Percentiles rank a stretch among this genome's conserved stretches.
Evolutionary conservation across 192 early-diverging fungal genomes (phyloP).

Genomic region (Backusella mclennaniae): DNA sequence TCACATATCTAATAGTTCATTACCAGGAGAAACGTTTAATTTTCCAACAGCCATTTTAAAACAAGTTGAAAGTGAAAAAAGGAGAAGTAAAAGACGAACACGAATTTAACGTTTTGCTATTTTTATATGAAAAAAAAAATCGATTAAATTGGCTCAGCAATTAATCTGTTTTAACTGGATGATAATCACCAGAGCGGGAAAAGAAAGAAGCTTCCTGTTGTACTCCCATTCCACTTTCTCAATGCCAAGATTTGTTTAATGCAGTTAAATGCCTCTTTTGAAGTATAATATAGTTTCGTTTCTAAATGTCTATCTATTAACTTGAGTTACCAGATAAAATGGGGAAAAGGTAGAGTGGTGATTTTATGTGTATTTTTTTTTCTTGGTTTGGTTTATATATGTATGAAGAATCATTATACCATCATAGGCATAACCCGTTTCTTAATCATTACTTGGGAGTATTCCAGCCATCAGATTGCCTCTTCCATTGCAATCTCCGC

Average conservation of each 20-base stretch:
- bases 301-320: no score
- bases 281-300: not conserved
- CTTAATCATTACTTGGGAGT: not conserved
- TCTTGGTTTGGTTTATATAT: not conserved
- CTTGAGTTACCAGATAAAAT: not conserved
- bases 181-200: slow-evolving; percentile 1
- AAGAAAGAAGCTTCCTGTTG: slow-evolving; percentile 8
- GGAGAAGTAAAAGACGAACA: not conserved
- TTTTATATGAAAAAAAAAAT: not conserved
- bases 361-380: not conserved
- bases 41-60: slow-evolving; percentile 18
- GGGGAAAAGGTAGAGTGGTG: not conserved
- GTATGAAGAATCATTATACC: not conserved
- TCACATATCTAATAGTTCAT: not conserved
- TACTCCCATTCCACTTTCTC: not conserved
- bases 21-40: slow-evolving; percentile 18
- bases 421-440: not conserved
- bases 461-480: not conserved
- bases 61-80: not conserved
- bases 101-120: not conserved
- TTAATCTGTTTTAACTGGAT: slow-evolving; percentile 8
- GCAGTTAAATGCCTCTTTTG: not conserved
- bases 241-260: not conserved
- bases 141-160: not conserved
- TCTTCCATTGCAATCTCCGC: not conserved